Evolutionary conservation across 2,329 filamentous ascomycete genomes (phyloP).

Genomic region (Iodosphaeria phyllophila): DNA sequence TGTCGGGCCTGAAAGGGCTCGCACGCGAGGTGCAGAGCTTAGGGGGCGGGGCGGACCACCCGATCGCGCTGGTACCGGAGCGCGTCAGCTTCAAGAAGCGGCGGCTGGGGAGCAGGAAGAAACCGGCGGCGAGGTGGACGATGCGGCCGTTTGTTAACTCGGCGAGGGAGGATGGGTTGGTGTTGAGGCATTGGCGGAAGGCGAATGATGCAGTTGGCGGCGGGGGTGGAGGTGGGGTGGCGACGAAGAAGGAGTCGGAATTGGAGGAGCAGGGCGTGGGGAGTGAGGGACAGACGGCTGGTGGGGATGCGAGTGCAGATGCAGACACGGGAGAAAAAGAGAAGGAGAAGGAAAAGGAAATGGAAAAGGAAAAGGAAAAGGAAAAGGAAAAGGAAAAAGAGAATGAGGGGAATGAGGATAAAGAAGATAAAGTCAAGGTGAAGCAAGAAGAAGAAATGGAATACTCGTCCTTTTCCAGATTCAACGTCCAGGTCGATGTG

Average conservation of each 20-base stretch:
- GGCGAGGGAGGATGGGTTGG: slow-evolving; percentile 50
- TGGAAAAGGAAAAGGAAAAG: slow-evolving; percentile 3
- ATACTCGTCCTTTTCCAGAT: slow-evolving; percentile 62
- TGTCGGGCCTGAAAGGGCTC: slow-evolving; percentile 42
- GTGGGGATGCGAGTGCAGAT: no score
- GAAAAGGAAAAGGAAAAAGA: slow-evolving; percentile 6
- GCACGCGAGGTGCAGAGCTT: slow-evolving; percentile 48
- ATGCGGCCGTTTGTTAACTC: slow-evolving; percentile 57
- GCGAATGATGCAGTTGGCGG: slow-evolving; percentile 18
- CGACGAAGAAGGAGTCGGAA: no score
- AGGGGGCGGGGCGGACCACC: slow-evolving; percentile 46
- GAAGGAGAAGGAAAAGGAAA: slow-evolving; percentile 15
- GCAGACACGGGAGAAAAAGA: no score
- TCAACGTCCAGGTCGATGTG: slow-evolving; percentile 62
- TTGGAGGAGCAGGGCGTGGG: no score
- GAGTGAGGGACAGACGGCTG: no score
- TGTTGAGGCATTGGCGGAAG: slow-evolving; percentile 68
- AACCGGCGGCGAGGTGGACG: slow-evolving; percentile 44
- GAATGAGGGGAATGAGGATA: slow-evolving; percentile 10
- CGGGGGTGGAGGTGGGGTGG: no score
- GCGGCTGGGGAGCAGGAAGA: slow-evolving; percentile 31
- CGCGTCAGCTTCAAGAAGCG: slow-evolving; percentile 39
- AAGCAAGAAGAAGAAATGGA: slow-evolving; percentile 25
- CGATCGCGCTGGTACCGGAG: slow-evolving; percentile 46
- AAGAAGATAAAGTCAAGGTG: background rate